Conservation (phyloP, 176 grass and related monocot species). For the Musa troglodytarum region DNA sequence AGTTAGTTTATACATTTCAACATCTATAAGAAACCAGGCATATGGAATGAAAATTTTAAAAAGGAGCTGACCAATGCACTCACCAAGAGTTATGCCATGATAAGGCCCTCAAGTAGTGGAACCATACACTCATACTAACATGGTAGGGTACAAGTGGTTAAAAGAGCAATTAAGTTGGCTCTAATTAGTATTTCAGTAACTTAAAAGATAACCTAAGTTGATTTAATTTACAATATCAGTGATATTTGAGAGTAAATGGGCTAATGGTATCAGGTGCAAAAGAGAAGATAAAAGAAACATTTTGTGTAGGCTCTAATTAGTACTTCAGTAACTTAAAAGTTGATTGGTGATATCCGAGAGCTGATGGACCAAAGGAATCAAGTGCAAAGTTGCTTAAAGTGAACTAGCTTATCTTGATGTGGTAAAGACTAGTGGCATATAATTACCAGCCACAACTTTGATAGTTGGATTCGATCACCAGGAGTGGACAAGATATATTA, state of each 20-base stretch:
- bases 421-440: too few species aligned
- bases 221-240: background rate
- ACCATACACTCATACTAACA: too few species aligned
- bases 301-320: background rate
- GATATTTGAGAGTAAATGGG: background rate
- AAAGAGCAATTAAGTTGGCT: background rate
- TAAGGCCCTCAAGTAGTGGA: too few species aligned
- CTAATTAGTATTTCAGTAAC: background rate
- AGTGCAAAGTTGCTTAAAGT: too few species aligned
- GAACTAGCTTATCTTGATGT: too few species aligned
- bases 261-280: background rate
- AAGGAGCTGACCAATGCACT: too few species aligned
- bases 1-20: too few species aligned
- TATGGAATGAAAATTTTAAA: too few species aligned
- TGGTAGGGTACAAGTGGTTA: background rate
- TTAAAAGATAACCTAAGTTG: background rate
- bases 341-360: background rate
- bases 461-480: background rate
- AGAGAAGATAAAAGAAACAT: background rate
- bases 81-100: too few species aligned
- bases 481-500: slow-evolving; percentile 3
- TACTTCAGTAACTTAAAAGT: background rate
- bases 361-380: background rate
- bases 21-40: too few species aligned
- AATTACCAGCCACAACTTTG: background rate